Evolutionary conservation across 768 basidiomycete genomes (phyloP), one percentile per base, ranked within the genome.

Genomic region (Thelephora aurantiotincta): DNA sequence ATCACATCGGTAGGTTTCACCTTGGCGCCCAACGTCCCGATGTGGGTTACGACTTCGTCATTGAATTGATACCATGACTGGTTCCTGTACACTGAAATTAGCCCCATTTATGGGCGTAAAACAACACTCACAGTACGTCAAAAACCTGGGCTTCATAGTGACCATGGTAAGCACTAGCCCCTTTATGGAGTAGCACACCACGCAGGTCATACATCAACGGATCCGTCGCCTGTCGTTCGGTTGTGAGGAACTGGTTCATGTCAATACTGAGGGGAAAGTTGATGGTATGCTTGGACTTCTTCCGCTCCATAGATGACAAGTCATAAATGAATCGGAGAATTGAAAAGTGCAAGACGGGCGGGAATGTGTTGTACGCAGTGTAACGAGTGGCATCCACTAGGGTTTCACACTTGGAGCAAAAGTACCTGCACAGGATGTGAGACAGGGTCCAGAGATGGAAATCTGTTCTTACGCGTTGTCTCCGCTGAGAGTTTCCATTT

Each of bases 281-380:
- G 37, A 97, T 77, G 30, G 69, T 64, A 50, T 87, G 74, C 60
- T 91, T 91, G 46, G 80, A 82, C 65, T 98, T 98, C 63, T 80
- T 87, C 52, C 94, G 78, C 55, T 83, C 78, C 71, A 82, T 76
- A 0, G 80, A 77, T 19, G 76, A 64, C 33, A 81, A 54, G 63
- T 93, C 88, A 56, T 84, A 98, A 23, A 88, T 78, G 63, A 98
- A 98, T n/a, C 94, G 86, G 48, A 94, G 73, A 45, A 97, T 65
- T 18, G 91, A 91, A 56, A 98, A 82, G 62, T 98, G 89, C 2
- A 97, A 71, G 5, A 92, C 82, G 0, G 89, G 88, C 1, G 94
- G 94, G 5, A 96, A 71, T 46, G 71, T 59, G 20, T 69, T 71
- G 12, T 94, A 63, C 55, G 81, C 72, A 1, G 80, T 80, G 53